phyloP scores from a whole-genome alignment of 2,329 filamentous ascomycete genomes.

The Exutisphaerella laricina region DNA sequence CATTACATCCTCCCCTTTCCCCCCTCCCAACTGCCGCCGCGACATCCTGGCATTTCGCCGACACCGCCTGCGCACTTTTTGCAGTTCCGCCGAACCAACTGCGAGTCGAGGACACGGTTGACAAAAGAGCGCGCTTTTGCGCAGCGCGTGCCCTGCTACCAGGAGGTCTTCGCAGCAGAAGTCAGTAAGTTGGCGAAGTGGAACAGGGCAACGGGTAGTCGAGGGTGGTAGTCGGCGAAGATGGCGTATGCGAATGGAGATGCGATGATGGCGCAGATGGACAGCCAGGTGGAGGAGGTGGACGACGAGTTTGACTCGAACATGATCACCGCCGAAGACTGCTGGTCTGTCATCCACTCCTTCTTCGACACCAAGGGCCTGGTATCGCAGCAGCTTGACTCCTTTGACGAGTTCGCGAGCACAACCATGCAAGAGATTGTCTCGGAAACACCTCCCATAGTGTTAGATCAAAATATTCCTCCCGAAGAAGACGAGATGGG shows the following conservation, averaged over 20 bases:
- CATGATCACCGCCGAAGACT: slow-evolving; percentile 87
- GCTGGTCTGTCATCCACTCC: slow-evolving; percentile 94
- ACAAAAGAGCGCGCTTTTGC: slow-evolving; percentile 16
- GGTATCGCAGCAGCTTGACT: slow-evolving; percentile 95
- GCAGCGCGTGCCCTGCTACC: slow-evolving; percentile 19
- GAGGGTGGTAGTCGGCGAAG: neutral
- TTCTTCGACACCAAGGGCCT: slow-evolving; percentile 96
- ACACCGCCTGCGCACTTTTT: neutral
- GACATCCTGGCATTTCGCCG: neutral
- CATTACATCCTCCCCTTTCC: neutral
- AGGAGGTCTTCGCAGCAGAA: neutral
- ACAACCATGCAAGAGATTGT: slow-evolving; percentile 94
- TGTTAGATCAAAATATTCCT: slow-evolving; percentile 87
- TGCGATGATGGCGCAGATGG: slow-evolving; percentile 22
- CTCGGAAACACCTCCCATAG: slow-evolving; percentile 82
- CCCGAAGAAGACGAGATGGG: slow-evolving; percentile 63
- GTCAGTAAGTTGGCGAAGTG: neutral
- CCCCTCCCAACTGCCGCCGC: neutral
- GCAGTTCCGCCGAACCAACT: no score
- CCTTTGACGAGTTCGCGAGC: slow-evolving; percentile 93
- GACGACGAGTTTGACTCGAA: slow-evolving; percentile 25
- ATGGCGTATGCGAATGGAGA: slow-evolving; percentile 23
- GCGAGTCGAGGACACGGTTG: neutral
- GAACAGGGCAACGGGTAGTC: neutral
- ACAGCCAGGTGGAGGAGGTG: slow-evolving; percentile 13